phyloP scores from a whole-genome alignment of 805 yeast species.

The Schwanniomyces vanrijiae region DNA sequence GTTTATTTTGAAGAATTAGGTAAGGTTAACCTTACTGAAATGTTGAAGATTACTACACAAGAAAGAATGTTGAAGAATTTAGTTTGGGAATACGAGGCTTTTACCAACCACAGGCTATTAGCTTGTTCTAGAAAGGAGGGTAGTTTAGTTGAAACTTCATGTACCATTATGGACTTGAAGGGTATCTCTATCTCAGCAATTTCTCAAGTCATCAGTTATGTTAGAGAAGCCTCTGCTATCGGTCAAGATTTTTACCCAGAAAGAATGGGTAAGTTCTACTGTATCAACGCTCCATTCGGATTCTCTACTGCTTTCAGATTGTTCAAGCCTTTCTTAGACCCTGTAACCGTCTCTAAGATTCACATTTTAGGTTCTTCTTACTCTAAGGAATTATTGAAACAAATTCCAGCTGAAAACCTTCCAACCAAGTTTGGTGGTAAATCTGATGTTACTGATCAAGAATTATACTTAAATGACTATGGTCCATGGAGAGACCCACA shows the following conservation, averaged over 20 bases:
- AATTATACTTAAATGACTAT: constrained; percentile 80
- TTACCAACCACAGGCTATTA: constrained; percentile 80
- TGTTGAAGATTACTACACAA: constrained; percentile 91
- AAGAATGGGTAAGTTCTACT: constrained; percentile 97
- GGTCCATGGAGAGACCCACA: constrained; percentile 97
- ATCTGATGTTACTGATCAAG: constrained; percentile 70
- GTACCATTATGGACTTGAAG: constrained; percentile 93
- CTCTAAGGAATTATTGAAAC: constrained; percentile 80
- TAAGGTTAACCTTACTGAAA: constrained; percentile 80
- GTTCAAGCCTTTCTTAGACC: constrained; percentile 93
- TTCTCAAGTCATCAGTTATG: constrained; percentile 81
- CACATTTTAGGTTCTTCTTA: constrained; percentile 81
- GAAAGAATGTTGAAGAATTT: constrained; percentile 95
- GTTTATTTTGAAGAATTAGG: constrained; percentile 94
- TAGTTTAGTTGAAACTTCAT: constrained; percentile 85
- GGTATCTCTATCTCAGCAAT: constrained; percentile 88
- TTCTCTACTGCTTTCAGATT: constrained; percentile 90
- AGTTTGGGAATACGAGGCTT: constrained; percentile 97
- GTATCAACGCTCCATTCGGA: constrained; percentile 97
- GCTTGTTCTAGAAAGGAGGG: constrained; percentile 89
- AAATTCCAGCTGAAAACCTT: constrained; percentile 89
- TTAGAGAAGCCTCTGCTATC: constrained; percentile 87
- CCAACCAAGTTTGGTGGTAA: constrained; percentile 90
- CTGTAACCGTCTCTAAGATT: constrained; percentile 94
- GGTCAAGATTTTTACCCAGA: constrained; percentile 99